These are phyloP conservation scores for Nakataea oryzae DNA, from an alignment of 2,329 filamentous ascomycete genomes.

Conservation along the genomic window DNA sequence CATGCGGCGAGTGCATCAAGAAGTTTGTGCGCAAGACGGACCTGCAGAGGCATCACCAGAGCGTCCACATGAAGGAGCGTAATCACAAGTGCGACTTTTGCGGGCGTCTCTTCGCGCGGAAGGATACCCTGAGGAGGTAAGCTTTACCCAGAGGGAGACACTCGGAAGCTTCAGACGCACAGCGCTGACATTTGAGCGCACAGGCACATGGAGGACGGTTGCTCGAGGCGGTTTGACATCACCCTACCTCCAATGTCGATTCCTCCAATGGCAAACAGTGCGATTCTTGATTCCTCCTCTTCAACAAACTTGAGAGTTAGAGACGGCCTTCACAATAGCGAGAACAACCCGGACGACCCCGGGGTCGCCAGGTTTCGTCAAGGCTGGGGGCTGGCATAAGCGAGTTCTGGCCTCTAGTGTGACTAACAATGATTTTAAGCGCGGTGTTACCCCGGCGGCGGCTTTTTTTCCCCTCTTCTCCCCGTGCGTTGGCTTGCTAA, in stretches of 20 bases:
- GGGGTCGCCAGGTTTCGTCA: background rate
- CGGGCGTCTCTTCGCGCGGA: conserved; percentile 61
- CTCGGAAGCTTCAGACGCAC: background rate
- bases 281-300: conserved; percentile 12
- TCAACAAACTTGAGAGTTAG: conserved; percentile 11
- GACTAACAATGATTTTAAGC: background rate
- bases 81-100: conserved; percentile 64
- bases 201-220: conserved; percentile 73
- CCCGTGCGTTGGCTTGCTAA: background rate
- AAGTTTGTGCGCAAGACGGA: conserved; percentile 79
- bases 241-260: conserved; percentile 18
- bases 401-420: background rate
- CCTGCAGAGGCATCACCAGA: conserved; percentile 50
- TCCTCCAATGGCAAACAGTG: conserved; percentile 14
- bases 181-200: background rate
- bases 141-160: conserved; percentile 9
- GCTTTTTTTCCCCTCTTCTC: background rate
- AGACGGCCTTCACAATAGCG: conserved; percentile 7
- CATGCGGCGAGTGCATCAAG: conserved; percentile 61
- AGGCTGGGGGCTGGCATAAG: background rate
- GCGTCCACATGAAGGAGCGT: conserved; percentile 64
- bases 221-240: conserved; percentile 55
- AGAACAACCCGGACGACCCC: conserved; percentile 1
- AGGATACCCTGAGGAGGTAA: conserved; percentile 74
- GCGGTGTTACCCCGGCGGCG: background rate